These are phyloP conservation scores for Knoxia roxburghii DNA, from an alignment of 257 asterid species.

Conservation along the genomic window DNA sequence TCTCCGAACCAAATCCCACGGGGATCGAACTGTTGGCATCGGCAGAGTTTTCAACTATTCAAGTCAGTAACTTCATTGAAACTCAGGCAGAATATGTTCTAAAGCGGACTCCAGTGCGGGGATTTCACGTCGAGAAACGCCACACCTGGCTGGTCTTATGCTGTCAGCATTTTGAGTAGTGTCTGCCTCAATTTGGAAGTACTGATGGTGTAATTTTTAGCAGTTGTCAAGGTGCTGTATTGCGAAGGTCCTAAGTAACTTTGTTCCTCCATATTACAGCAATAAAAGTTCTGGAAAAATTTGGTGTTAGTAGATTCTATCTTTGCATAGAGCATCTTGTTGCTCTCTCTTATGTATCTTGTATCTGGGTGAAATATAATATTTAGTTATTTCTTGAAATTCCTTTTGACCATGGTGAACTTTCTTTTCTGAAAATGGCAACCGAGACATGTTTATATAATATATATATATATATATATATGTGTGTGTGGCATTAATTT, in stretches of 20 bases:
- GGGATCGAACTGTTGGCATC: slow-evolving; percentile 34
- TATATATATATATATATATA: too few species aligned
- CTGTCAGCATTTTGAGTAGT: slow-evolving; percentile 44
- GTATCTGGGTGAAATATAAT: too few species aligned
- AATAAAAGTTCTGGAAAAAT: slow-evolving; percentile 15
- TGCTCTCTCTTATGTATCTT: too few species aligned
- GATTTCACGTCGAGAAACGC: slow-evolving; percentile 43
- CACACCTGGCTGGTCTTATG: slow-evolving; percentile 39
- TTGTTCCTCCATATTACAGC: slow-evolving; percentile 18
- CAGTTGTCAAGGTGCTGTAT: slow-evolving; percentile 11
- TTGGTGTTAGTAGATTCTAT: too few species aligned
- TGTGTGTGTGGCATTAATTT: too few species aligned
- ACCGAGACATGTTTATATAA: too few species aligned
- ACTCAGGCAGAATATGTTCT: slow-evolving; percentile 46
- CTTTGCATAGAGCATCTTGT: too few species aligned
- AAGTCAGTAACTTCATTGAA: slow-evolving; percentile 39
- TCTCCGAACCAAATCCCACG: slow-evolving; percentile 35
- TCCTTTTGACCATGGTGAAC: too few species aligned
- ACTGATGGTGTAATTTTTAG: slow-evolving; percentile 22
- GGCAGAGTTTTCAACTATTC: slow-evolving; percentile 34
- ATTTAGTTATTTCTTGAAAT: too few species aligned
- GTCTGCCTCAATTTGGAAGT: slow-evolving; percentile 46
- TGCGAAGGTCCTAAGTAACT: slow-evolving; percentile 25
- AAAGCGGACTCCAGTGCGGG: slow-evolving; percentile 35
- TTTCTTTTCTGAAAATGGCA: too few species aligned